A percentile compares a stretch with the other conserved stretches of the same genome.
phyloP scores from a whole-genome alignment of 23 red algal species.

The Agarophyton chilense region DNA sequence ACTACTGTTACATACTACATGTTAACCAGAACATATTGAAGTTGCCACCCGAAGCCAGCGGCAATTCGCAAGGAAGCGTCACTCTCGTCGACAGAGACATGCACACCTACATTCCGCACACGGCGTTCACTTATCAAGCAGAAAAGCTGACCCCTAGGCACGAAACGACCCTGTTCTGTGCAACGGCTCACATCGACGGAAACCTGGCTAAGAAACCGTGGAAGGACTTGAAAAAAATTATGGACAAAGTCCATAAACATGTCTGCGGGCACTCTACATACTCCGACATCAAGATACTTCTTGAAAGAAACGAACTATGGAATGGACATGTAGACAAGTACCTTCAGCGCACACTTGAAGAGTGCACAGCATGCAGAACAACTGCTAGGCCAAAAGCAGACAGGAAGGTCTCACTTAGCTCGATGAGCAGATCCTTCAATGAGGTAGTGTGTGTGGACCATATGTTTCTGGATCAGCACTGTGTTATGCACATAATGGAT shows the following conservation, averaged over 20 bases:
- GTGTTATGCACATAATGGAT: slow-evolving; percentile 38
- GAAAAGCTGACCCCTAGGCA: background rate
- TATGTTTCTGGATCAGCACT: slow-evolving; percentile 34
- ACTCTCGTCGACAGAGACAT: background rate
- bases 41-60: background rate
- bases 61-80: background rate
- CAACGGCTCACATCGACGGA: background rate
- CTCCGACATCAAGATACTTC: slow-evolving; percentile 21
- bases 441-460: slow-evolving; percentile 16
- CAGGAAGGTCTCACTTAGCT: too few relatives aligned
- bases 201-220: background rate
- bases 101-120: slow-evolving; percentile 15
- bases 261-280: slow-evolving; percentile 33
- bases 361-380: background rate
- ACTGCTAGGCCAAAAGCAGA: background rate
- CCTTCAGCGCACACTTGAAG: background rate
- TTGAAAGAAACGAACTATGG: slow-evolving; percentile 46
- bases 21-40: background rate
- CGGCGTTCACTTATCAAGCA: background rate
- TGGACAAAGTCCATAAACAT: slow-evolving; percentile 30
- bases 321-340: slow-evolving; percentile 28
- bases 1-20: slow-evolving; percentile 12
- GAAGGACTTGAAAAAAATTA: slow-evolving; percentile 4
- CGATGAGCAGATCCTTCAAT: slow-evolving; percentile 8
- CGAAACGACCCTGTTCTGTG: background rate